Evolutionary conservation across 306 rosid species (phyloP).

Genomic region (Castanea sativa): DNA sequence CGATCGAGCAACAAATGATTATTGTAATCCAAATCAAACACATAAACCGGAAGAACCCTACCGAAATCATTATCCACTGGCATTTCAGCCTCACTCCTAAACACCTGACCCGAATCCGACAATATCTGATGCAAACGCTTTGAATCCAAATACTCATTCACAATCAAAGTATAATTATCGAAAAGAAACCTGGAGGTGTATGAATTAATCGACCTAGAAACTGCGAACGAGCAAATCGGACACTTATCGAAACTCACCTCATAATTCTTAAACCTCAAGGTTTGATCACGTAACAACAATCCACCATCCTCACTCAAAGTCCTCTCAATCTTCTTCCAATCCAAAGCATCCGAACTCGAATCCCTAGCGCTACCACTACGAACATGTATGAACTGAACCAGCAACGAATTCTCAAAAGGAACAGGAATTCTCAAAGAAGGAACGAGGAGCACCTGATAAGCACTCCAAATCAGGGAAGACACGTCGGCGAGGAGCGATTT

Average conservation of each 20-base stretch:
- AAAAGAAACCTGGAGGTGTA: constrained; percentile 88
- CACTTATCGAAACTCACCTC: constrained; percentile 48
- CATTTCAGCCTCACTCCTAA: constrained; percentile 55
- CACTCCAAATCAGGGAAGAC: constrained; percentile 73
- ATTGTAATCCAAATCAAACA: constrained; percentile 72
- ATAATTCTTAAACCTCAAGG: constrained; percentile 55
- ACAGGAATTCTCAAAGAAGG: constrained; percentile 84
- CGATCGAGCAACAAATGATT: constrained; percentile 67
- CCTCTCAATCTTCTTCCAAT: constrained; percentile 65
- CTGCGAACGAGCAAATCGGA: constrained; percentile 65
- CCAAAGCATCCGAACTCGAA: constrained; percentile 37
- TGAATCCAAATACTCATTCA: constrained; percentile 92
- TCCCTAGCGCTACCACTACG: constrained; percentile 46
- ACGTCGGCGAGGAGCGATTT: constrained; percentile 70
- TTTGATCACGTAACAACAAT: constrained; percentile 65
- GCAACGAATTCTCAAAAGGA: constrained; percentile 57
- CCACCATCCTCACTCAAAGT: constrained; percentile 51
- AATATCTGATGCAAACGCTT: constrained; percentile 80
- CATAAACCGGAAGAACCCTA: constrained; percentile 80
- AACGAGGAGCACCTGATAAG: constrained; percentile 81
- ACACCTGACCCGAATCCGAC: constrained; percentile 65
- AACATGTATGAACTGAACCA: constrained; percentile 72
- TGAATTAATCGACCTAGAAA: constrained; percentile 69
- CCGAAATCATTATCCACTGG: constrained; percentile 75
- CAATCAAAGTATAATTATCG: constrained; percentile 86